Conservation (phyloP, 441 rosid genomes). For the Populus hybrid region DNA sequence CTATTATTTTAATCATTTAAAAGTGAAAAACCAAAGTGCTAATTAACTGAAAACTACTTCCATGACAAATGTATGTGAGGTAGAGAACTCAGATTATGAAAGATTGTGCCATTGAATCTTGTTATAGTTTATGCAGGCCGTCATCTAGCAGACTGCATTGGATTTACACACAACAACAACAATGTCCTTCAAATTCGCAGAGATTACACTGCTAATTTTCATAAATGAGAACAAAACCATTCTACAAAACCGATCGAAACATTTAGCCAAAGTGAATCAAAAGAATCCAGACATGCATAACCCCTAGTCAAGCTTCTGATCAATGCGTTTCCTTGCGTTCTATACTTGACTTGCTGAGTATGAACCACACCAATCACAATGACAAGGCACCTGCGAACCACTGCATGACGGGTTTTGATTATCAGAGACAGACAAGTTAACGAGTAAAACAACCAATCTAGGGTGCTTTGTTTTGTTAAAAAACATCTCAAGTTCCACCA, state of each 20-base stretch:
- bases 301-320: conserved; percentile 26
- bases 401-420: conserved; percentile 31
- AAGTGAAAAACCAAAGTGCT: too few relatives aligned
- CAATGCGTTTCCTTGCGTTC: conserved; percentile 46
- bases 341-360: conserved; percentile 69
- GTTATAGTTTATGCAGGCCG: background rate
- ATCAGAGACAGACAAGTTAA: background rate
- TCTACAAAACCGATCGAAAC: background rate
- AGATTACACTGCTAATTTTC: background rate
- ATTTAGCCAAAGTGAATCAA: background rate
- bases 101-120: background rate
- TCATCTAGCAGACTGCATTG: background rate
- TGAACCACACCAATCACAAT: conserved; percentile 60
- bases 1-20: too few relatives aligned
- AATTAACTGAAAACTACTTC: too few relatives aligned
- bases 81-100: background rate
- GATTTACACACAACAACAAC: background rate
- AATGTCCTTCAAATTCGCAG: background rate
- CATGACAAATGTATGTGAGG: background rate
- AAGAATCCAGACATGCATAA: background rate
- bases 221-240: background rate
- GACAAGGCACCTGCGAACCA: conserved; percentile 88
- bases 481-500: too few relatives aligned
- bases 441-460: background rate
- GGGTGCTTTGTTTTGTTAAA: background rate